Conservation (phyloP, 2,329 filamentous ascomycete species). For the Lanzia echinophila region DNA sequence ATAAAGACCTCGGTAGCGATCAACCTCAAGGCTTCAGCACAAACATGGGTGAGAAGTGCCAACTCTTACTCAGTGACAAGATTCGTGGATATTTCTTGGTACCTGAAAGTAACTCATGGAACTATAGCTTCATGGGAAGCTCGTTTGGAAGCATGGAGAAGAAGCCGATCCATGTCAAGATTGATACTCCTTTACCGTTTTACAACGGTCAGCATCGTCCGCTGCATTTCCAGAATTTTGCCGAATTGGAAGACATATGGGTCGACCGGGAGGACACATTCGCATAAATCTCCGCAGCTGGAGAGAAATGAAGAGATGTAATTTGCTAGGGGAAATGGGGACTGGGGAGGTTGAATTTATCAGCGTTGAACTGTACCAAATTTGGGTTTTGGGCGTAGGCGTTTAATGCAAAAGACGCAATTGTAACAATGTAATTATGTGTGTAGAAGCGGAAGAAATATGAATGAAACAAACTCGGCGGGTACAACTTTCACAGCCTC, state of each 20-base stretch:
- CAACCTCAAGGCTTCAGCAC: conserved; percentile 91
- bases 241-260: conserved; percentile 94
- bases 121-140: conserved; percentile 96
- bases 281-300: conserved; percentile 49
- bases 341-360: background rate
- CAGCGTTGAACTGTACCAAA: background rate
- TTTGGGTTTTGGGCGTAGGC: background rate
- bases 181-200: conserved; percentile 84
- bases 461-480: background rate
- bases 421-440: background rate
- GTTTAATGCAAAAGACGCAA: background rate
- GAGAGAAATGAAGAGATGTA: background rate
- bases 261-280: conserved; percentile 92
- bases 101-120: conserved; percentile 85
- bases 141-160: conserved; percentile 85
- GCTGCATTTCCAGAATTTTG: conserved; percentile 94
- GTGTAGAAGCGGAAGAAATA: background rate
- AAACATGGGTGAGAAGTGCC: conserved; percentile 89
- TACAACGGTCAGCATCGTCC: conserved; percentile 91
- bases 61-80: conserved; percentile 85
- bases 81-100: conserved; percentile 96
- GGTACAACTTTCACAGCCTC: background rate
- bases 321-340: background rate
- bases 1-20: conserved; percentile 87
- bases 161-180: conserved; percentile 82